phyloP scores from a whole-genome alignment of 2,329 filamentous ascomycete species.

The Ophiocordyceps polyrhachis-furcata region DNA sequence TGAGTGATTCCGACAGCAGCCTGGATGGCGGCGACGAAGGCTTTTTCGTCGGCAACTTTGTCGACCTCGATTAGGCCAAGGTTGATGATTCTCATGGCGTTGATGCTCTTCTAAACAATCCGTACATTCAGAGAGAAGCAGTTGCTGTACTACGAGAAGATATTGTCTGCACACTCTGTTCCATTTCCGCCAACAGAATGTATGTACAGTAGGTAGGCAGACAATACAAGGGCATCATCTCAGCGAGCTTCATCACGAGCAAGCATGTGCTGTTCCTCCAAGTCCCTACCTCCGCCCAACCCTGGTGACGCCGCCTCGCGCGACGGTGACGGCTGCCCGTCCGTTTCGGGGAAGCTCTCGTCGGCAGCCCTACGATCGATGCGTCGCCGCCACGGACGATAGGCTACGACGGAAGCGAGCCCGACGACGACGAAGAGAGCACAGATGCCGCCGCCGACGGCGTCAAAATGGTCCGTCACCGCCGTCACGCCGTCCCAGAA shows the following conservation, averaged over 20 bases:
- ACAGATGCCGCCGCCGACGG: conserved; percentile 74
- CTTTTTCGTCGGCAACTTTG: neutral
- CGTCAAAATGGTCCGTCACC: conserved; percentile 65
- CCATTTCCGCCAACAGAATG: no score
- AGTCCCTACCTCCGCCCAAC: neutral
- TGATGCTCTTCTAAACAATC: no score
- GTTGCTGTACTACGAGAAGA: no score
- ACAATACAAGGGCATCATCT: no score
- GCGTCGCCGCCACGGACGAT: conserved; percentile 55
- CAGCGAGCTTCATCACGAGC: neutral
- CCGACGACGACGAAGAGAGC: conserved; percentile 69
- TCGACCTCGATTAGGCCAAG: no score
- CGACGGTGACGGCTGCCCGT: neutral
- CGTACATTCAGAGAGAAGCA: no score
- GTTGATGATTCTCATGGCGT: no score
- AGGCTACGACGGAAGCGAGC: conserved; percentile 50
- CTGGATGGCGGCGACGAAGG: neutral
- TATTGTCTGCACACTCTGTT: no score
- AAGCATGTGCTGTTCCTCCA: neutral
- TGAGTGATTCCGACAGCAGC: neutral
- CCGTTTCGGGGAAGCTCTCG: neutral
- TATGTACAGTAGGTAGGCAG: no score
- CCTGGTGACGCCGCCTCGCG: neutral
- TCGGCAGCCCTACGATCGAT: conserved; percentile 13
- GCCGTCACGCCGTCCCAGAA: conserved; percentile 82